Conservation (phyloP, 23 red algal species). For the Gracilaria caudata region DNA sequence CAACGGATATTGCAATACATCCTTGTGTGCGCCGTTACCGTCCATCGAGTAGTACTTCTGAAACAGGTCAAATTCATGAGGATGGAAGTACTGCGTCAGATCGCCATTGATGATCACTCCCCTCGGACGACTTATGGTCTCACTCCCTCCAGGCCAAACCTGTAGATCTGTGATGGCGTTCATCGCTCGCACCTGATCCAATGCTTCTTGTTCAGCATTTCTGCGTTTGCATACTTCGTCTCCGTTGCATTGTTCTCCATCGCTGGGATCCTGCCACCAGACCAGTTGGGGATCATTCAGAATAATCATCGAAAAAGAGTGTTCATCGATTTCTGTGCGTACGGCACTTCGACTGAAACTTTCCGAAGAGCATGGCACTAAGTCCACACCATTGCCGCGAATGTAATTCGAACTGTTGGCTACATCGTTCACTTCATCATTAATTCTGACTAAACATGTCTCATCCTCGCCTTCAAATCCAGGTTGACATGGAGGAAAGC, state of each 20-base stretch:
- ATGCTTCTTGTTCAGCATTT: neutral
- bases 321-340: neutral
- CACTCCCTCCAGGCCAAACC: neutral
- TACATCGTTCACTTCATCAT: neutral
- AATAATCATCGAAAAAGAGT: constrained; percentile 19
- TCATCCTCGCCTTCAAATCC: constrained; percentile 8
- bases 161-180: neutral
- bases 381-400: neutral
- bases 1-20: neutral
- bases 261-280: constrained; percentile 12
- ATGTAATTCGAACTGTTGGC: neutral
- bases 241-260: neutral
- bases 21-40: neutral
- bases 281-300: constrained; percentile 7
- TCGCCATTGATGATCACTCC: constrained; percentile 19
- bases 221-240: neutral
- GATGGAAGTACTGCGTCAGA: constrained; percentile 29
- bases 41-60: neutral
- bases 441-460: neutral
- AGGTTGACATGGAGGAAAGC: constrained; percentile 6
- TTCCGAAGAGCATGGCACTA: neutral
- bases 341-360: neutral
- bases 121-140: neutral
- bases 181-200: constrained; percentile 15
- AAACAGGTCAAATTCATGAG: constrained; percentile 20